Conservation (phyloP, 495 filamentous ascomycete genomes). For the Penicillium arizonense region DNA sequence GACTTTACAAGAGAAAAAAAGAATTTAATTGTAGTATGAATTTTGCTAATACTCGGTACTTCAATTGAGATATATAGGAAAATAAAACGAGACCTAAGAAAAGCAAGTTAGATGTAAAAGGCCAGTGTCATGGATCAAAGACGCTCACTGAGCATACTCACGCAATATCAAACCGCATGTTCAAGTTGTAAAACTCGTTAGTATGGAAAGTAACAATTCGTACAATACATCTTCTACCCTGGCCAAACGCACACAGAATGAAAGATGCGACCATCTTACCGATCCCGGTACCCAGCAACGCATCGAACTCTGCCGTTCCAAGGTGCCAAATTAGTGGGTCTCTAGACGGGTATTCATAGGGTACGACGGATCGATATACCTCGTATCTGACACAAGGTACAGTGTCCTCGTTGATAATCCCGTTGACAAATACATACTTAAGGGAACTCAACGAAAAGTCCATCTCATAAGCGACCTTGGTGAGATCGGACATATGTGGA, state of each 20-base stretch:
- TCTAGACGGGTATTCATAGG: neutral
- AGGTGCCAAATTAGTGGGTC: neutral
- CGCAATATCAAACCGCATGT: conserved; percentile 1
- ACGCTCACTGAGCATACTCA: too few relatives aligned
- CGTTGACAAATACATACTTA: neutral
- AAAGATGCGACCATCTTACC: neutral
- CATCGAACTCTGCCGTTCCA: neutral
- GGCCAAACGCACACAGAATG: conserved; percentile 1
- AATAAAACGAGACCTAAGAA: too few relatives aligned
- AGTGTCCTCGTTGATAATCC: neutral
- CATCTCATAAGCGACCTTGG: neutral
- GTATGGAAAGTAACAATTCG: neutral
- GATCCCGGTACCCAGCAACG: neutral
- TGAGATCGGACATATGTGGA: conserved; percentile 1
- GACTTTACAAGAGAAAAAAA: too few relatives aligned
- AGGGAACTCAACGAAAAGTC: neutral
- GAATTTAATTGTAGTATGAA: too few relatives aligned
- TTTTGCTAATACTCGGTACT: too few relatives aligned
- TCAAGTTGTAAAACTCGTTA: neutral
- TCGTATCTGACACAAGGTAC: neutral
- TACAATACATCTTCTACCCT: neutral
- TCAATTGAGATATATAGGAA: too few relatives aligned
- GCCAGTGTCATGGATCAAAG: too few relatives aligned
- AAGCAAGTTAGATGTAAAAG: too few relatives aligned
- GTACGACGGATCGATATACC: neutral